A percentile compares a stretch with the other conserved stretches of the same genome.
These are phyloP conservation scores for Leptographium lundbergii DNA, from an alignment of 2,329 filamentous ascomycete genomes.

Conservation along the genomic window DNA sequence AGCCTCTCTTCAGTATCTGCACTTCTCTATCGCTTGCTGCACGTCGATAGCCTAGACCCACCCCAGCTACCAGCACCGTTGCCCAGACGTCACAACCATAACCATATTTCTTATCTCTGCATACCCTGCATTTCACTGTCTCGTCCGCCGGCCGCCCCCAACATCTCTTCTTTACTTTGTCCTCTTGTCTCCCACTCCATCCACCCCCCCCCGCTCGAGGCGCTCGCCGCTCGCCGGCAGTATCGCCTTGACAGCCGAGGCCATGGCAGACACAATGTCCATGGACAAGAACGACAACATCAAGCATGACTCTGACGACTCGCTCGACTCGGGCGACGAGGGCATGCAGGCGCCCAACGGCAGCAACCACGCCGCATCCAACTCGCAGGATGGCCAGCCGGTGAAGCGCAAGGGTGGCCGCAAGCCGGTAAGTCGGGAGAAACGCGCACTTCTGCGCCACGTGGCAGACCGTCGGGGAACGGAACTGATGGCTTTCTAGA, in stretches of 20 bases:
- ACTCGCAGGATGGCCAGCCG: slow-evolving; percentile 41
- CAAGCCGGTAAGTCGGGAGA: slow-evolving; percentile 63
- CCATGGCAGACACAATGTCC: slow-evolving; percentile 57
- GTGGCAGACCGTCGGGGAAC: neutral
- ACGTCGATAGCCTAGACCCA: slow-evolving; percentile 1
- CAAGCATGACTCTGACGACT: slow-evolving; percentile 50
- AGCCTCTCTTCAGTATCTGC: neutral
- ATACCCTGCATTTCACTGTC: no score
- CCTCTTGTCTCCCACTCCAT: neutral
- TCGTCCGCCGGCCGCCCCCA: neutral
- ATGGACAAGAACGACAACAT: slow-evolving; percentile 46
- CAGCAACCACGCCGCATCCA: slow-evolving; percentile 19
- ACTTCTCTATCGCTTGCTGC: neutral
- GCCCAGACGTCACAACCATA: neutral
- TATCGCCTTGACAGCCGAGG: slow-evolving; percentile 24
- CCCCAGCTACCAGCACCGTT: neutral
- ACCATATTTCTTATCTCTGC: neutral
- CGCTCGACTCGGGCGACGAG: slow-evolving; percentile 47
- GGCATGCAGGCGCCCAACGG: slow-evolving; percentile 30
- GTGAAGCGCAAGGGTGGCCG: slow-evolving; percentile 96
- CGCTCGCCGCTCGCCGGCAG: slow-evolving; percentile 29
- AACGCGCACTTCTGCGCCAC: neutral
- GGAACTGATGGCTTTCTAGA: slow-evolving; percentile 37
- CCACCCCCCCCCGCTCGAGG: slow-evolving; percentile 13
- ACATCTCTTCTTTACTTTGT: neutral